Percentiles rank a stretch among this genome's conserved stretches.
Evolutionary conservation across 495 filamentous ascomycete genomes (phyloP).

Genomic region (Tetracladium setigerum): DNA sequence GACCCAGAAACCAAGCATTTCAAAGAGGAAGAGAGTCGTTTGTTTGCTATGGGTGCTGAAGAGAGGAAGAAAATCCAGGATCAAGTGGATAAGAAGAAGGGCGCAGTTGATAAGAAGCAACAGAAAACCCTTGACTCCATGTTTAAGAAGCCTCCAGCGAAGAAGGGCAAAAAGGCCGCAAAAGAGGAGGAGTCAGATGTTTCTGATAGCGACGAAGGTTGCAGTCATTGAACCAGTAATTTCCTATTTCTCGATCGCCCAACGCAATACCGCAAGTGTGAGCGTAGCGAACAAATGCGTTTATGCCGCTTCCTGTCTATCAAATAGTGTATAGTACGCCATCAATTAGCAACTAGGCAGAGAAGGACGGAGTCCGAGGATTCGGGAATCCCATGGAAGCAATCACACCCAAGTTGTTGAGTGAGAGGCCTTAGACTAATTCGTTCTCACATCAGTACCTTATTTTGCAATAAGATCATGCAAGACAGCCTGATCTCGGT

Average conservation of each 20-base stretch:
- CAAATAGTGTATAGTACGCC: too few species aligned
- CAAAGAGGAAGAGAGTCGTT: conserved; percentile 46
- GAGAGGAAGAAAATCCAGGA: conserved; percentile 70
- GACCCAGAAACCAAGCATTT: conserved; percentile 67
- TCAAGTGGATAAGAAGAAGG: conserved; percentile 61
- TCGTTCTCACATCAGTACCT: conserved; percentile 6
- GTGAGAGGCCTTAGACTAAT: too few species aligned
- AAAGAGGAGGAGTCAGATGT: conserved; percentile 11
- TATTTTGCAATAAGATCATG: not conserved
- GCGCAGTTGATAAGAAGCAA: conserved; percentile 53
- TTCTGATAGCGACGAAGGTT: conserved; percentile 15
- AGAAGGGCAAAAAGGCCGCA: conserved; percentile 45
- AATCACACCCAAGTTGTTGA: too few species aligned
- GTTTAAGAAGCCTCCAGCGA: conserved; percentile 36
- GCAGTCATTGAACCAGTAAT: conserved; percentile 12
- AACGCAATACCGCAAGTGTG: too few species aligned
- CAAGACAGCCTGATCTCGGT: too few species aligned
- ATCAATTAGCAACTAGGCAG: too few species aligned
- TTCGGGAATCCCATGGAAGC: too few species aligned
- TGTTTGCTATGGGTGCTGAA: conserved; percentile 58
- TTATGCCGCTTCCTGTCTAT: too few species aligned
- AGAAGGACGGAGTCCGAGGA: too few species aligned
- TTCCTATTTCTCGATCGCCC: not conserved
- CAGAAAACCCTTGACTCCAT: conserved; percentile 33
- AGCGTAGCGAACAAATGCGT: too few species aligned